Base-by-base conservation (phyloP, 179 eudicot species). In the Sideroxylon spinosum region DNA sequence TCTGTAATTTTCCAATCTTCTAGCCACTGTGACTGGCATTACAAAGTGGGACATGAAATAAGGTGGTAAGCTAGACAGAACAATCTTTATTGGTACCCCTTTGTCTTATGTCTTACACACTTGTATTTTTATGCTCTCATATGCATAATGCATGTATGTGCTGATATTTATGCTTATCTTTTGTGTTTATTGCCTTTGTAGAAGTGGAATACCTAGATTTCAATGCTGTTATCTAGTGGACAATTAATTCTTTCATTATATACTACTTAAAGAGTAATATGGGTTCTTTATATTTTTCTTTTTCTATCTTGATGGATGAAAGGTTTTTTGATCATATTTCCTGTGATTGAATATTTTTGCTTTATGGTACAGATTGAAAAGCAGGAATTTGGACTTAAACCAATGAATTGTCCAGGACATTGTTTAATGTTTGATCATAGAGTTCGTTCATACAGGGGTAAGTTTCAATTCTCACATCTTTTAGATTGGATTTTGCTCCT, bases 371-470 rank as follows among this genome's bases (percentile, higher is more conserved):
- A 94, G 98, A 87, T 94, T 79, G 98, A 94, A 70, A 90, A 94
- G 55, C 98, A 94, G 79, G 97, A 93, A 83, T 94, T 91, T 84
- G 98, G 97, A 68, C 97, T 94, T 75, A 94, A 94, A 85, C 98
- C 98, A 68, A 94, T 94, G 98, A 94, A 94, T 86, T 94, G 98
- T 82, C 98, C 98, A 0, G 98, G 98, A 52, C 98, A 94, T 77
- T 94, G 98, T 79, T 81, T 93, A 82, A 93, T 94, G 79, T 94
- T 94, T 84, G 97, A 94, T 80, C 94, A 92, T 56, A 86, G 97
- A 85, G 98, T 94, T 78, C 98, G 98, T 64, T 94, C 98, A 52
- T 94, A 94, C 74, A 89, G 98, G 86, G 98, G 98, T 93, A 20
- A 68, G 85, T 69, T 74, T n/a, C 1, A 52, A 56, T 19, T 7